Base-by-base conservation (phyloP, 192 early-diverging fungal genomes). In the Spinellus fusiger region DNA sequence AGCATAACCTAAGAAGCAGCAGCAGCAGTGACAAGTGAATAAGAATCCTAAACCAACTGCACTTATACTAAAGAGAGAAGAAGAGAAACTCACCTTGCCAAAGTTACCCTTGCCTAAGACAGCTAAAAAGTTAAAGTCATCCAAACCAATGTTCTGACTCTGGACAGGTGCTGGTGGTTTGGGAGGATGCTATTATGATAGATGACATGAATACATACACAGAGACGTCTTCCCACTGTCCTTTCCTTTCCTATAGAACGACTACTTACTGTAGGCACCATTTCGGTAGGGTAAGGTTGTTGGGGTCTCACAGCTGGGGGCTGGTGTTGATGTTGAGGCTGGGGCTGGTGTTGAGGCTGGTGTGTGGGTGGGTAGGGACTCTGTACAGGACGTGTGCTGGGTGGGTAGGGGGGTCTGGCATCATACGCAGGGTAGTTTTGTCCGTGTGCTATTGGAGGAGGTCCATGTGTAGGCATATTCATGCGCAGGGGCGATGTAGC, bases 31-130 rank as follows among this genome's bases (percentile, higher is more conserved):
- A n/a, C n/a, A n/a, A n/a, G n/a, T n/a, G n/a, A n/a, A n/a, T n/a
- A n/a, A n/a, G n/a, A n/a, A n/a, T n/a, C n/a, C n/a, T n/a, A n/a
- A n/a, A n/a, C n/a, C 20, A 31, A 34, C 71, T 53, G 20, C 38
- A 29, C 26, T 34, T 22, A 10, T 44, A 23, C 20, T 0, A 7
- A 56, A 33, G 31, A 5, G 28, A 57, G 5, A 16, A 29, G 3
- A 28, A 22, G 33, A 33, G 13, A n/a, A 15, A 12, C 34, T 56
- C 59, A 86, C 85, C 79, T 99, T 99, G 70, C 96, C 96, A 84
- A 96, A 99, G 78, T 96, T 98, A 52, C 96, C 96, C 72, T 95
- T 96, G 59, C 96, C 96, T 12, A 99, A 77, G 2, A 99, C 95
- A 20, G 94, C 91, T 53, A 94, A 64, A 54, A 99, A 93, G 58